Conservation (phyloP, 2,329 filamentous ascomycete genomes). For the Alternaria dauci region DNA sequence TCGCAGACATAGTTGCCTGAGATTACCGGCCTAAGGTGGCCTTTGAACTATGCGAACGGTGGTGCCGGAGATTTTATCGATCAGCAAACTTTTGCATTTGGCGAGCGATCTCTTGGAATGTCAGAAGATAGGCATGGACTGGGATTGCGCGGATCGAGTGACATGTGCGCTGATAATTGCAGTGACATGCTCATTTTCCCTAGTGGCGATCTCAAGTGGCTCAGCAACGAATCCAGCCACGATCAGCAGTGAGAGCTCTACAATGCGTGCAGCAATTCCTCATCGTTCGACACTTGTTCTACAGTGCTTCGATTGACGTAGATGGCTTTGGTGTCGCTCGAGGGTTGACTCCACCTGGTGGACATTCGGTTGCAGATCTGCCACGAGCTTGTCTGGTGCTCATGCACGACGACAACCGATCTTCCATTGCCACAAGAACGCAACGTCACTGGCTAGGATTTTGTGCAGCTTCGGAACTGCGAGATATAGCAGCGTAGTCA, state of each 20-base stretch:
- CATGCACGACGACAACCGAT: slow-evolving; percentile 22
- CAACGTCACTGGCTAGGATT: slow-evolving; percentile 26
- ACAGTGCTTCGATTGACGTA: slow-evolving; percentile 36
- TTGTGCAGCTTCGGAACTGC: slow-evolving; percentile 1
- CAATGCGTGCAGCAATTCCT: slow-evolving; percentile 7
- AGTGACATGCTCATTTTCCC: not conserved
- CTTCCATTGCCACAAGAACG: slow-evolving; percentile 22
- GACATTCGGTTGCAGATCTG: slow-evolving; percentile 24
- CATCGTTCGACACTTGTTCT: slow-evolving; percentile 18
- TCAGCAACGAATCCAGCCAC: slow-evolving; percentile 5
- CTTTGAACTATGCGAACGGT: not conserved
- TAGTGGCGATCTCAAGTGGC: slow-evolving; percentile 6
- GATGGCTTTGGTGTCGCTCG: slow-evolving; percentile 18
- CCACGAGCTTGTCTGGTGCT: slow-evolving; percentile 24
- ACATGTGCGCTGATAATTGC: not conserved
- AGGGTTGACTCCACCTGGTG: slow-evolving; percentile 6
- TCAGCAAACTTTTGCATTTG: not conserved
- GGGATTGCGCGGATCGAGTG: slow-evolving; percentile 6
- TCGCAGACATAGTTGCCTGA: not conserved
- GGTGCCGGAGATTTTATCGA: slow-evolving; percentile 5
- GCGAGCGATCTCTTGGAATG: not conserved
- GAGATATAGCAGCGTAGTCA: slow-evolving; percentile 5
- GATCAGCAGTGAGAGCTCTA: slow-evolving; percentile 3
- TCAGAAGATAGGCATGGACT: slow-evolving; percentile 1
- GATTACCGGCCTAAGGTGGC: not conserved